Base-by-base conservation (phyloP, 192 early-diverging fungal genomes). In the Coemansia javaensis region DNA sequence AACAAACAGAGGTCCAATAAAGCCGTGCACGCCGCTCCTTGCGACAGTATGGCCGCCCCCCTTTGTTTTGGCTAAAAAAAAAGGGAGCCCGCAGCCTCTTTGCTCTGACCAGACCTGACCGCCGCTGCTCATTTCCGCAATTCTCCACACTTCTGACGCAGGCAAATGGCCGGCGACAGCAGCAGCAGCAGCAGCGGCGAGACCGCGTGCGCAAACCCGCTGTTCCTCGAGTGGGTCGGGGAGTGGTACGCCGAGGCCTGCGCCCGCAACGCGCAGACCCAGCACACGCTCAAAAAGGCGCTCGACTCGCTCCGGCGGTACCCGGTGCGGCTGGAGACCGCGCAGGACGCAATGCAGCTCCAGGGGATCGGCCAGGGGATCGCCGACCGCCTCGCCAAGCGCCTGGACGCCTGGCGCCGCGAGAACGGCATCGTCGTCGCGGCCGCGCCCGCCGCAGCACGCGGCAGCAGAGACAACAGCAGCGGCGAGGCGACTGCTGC, bases 231-330 rank as follows among this genome's bases (percentile, higher is more conserved):
- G 49, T 89, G 87, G 87, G 56, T 87, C 5, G 59, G 55, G n/a
- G 83, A 86, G 48, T 85, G 82, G 85, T 76, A 81, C 68, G 72
- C 80, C 14, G 52, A 74, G 13, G 81, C 81, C 4, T 56, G 59
- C 43, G 47, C 31, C 1, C 44, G 68, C 39, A 73, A 77, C 23
- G 50, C 63, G 31, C 80, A 80, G 43, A 52, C 68, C 0, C 85
- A 80, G 43, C 77, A 70, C 44, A 73, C 77, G 6, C 35, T 74
- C 8, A 83, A 84, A 41, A 81, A 79, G 54, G 87, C 87, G 7
- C 65, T 63, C 45, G 77, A 68, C 14, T 89, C 87, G 12, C 63
- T 89, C 32, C 56, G 63, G 7, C 64, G 59, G 30, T 83, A 84
- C 52, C 84, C 87, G 22, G 47, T 80, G 12, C 36, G 57, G 0